Base-by-base conservation (phyloP, 2,329 filamentous ascomycete genomes). In the Aphanoascus verrucosus region DNA sequence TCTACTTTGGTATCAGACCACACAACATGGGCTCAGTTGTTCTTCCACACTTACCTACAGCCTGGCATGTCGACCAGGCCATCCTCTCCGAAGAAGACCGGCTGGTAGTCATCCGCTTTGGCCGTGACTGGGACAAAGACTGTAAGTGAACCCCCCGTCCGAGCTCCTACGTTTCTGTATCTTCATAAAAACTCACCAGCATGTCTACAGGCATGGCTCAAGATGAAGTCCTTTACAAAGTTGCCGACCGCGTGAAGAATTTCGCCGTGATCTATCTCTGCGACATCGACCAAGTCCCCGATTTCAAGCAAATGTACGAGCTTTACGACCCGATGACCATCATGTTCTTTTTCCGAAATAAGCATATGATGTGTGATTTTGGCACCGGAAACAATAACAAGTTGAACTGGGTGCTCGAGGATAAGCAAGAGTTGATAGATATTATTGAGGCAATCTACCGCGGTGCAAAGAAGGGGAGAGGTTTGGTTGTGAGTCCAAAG, bases 301-400 rank as follows among this genome's bases (percentile, higher is more conserved):
- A 94, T 69, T 96, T 95, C 76, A 96, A 93, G 68, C 82, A 86
- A 64, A 97, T 97, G 91, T 96, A 96, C 76, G 79, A 89, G 67
- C 77, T 90, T 5, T 90, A 93, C 75, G 87, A 98, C 67, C 83
- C 89, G 0, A 88, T 90, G 73, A 94, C 93, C 2, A 83, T 97
- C 70, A 96, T 96, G 86, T 94, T 88, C 76, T 95, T 95, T 78
- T 95, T 90, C 77, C 82, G 91, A 57, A 98, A 98, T 69, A 98
- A 98, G 70, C 89, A 96, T 72, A 97, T 97, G 82, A 94, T 72
- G 67, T 72, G 69, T 49, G 55, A 58, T 42, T 57, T 58, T 45
- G 57, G 91, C 45, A 98, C 93, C 1, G 93, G 93, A 60, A 95
- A 98, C 74, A 98, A 98, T 72, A 98, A 98, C 70, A 97, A 97